Evolutionary conservation across 176 grass and related monocot species (phyloP), one percentile per base, ranked within the genome.

Genomic region (Aegilops longissima): DNA sequence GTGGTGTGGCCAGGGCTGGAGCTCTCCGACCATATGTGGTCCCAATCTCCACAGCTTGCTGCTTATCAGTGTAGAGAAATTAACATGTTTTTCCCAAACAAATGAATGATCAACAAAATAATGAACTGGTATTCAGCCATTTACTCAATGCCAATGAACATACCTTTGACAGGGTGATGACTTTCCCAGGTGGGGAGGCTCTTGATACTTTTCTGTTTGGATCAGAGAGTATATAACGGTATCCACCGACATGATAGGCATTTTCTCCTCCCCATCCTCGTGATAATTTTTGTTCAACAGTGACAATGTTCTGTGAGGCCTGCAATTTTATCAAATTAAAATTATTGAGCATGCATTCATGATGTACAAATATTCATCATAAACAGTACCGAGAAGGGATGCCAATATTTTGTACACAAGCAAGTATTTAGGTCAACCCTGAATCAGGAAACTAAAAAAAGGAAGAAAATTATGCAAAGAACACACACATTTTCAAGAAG

Each of bases 241-340:
- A 93, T 72, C 97, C 97, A 89, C 67, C 85, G 44, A 99, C 97
- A 90, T 99, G 94, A 78, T 96, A 97, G 31, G 97, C 94, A 92
- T 97, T 99, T 85, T 97, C 97, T 82, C 97, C 97, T 76, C 92
- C 97, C 94, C 92, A 99, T 59, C 97, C 94, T 83, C 89, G 87
- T 34, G 94, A 68, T 88, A 99, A 49, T 94, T 94, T 99, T 81
- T 93, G 92, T 80, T 99, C 97, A 18, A 99, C 76, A 73, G 64
- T 61, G 36, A 88, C 64, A 91, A 99, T 89, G 84, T 94, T 94
- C 66, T 94, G 81, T 78, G 89, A 91, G 88, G 94, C 92, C 97
- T 99, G 83, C 74, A 80, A 82, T 38, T 84, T 68, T 63, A 84
- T 70, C 38, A 85, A 91, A 77, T 77, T 77, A 62, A 49, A 14